phyloP scores from a whole-genome alignment of 345 rosid species.

The rapeseed (Brassica napus) region Da-Ae NC_063440.1:26554501-26555000 shows the following conservation, averaged over 20 bases:
- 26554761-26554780: conserved; percentile 78
- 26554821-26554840: neutral
- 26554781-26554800: conserved; percentile 72
- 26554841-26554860: neutral
- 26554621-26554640: neutral
- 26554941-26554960: conserved; percentile 74
- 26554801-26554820: neutral
- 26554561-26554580: conserved; percentile 74
- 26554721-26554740: conserved; percentile 74
- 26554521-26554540: conserved; percentile 62
- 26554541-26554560: conserved; percentile 83
- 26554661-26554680: conserved; percentile 91
- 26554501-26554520: conserved; percentile 80
- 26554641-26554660: neutral
- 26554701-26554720: conserved; percentile 89
- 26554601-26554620: neutral
- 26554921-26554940: conserved; percentile 68
- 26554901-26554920: conserved; percentile 83
- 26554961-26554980: conserved; percentile 86
- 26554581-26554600: conserved; percentile 81
- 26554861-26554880: neutral
- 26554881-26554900: conserved; percentile 59
- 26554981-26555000: conserved; percentile 57
- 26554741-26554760: conserved; percentile 73
- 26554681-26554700: conserved; percentile 84